Base-by-base conservation (phyloP, 1,139 yeast genomes). In the Blastobotrys capitulatus region DNA sequence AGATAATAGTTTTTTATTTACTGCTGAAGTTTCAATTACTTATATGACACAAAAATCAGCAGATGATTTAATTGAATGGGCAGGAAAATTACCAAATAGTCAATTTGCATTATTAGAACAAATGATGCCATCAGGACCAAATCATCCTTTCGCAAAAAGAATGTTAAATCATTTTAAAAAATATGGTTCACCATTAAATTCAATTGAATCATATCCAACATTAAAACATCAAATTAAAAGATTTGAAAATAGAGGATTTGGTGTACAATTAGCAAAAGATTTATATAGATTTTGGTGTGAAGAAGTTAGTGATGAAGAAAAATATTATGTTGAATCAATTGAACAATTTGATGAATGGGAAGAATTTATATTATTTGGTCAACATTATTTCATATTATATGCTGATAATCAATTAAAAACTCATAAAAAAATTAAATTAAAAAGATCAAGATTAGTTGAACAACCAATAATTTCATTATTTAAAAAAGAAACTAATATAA, bases 261-360 rank as follows among this genome's bases (percentile, higher is more conserved):
- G 68, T 0, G 49, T 62, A 15, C 80, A 78, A 1, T 80, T 79
- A 52, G 77, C 82, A 1, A 69, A 73, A 29, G 80, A 84, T 59
- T 67, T 86, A 56, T 73, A 71, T 60, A 77, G 72, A 53, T 80
- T 72, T 67, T 88, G 95, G 86, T 62, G 60, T 29, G 65, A 59
- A 41, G 70, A 70, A 50, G 69, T 81, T 4, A 64, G 73, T 8
- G 58, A 59, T 2, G 71, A 68, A 0, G 63, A 70, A n/a, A 79
- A 77, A 58, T 40, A 54, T 0, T 65, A 67, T 46, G 76, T 86
- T 16, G 73, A 72, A 13, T 50, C 63, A 1, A 74, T 83, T 26
- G 95, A 86, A 62, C 78, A 77, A 8, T 86, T 86, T 65, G 95
- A 86, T 62, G 95, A 86, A 65, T 78, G 86, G 80, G 95, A 86